Evolutionary conservation across 2,329 filamentous ascomycete genomes (phyloP).

Genomic region (Penicillium sp.): DNA sequence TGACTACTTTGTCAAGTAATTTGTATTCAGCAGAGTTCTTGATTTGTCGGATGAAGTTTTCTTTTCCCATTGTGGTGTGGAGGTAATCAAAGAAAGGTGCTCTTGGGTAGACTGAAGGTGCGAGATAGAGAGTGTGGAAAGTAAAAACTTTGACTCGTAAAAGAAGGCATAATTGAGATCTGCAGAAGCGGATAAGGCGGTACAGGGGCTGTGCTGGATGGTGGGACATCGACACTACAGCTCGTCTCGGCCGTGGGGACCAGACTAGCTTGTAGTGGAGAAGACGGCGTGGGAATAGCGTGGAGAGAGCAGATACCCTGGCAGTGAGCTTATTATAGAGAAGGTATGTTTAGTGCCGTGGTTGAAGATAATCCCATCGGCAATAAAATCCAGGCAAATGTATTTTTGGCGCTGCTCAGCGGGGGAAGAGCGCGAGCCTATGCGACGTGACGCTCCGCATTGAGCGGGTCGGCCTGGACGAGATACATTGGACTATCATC

Average conservation of each 20-base stretch:
- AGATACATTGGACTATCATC: no score
- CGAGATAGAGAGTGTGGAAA: neutral
- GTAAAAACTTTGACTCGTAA: neutral
- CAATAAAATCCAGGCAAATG: no score
- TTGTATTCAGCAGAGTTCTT: conserved; percentile 12
- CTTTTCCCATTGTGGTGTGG: conserved; percentile 3
- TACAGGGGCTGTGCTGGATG: neutral
- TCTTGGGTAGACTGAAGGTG: neutral
- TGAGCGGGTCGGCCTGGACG: no score
- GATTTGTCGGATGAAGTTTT: conserved; percentile 9
- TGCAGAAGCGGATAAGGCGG: neutral
- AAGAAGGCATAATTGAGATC: neutral
- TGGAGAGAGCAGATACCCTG: no score
- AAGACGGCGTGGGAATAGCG: no score
- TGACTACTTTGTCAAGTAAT: conserved; percentile 5
- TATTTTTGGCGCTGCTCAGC: no score
- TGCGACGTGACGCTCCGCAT: no score
- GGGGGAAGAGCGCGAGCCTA: no score
- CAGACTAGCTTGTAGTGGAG: neutral
- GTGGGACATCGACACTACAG: neutral
- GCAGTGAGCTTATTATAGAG: no score
- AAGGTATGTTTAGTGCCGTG: no score
- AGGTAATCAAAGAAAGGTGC: neutral
- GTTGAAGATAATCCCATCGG: no score
- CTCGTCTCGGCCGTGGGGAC: neutral